A percentile compares a stretch with the other conserved stretches of the same genome.
phyloP scores from a whole-genome alignment of 2,329 filamentous ascomycete genomes.

The Colletotrichum truncatum region DNA sequence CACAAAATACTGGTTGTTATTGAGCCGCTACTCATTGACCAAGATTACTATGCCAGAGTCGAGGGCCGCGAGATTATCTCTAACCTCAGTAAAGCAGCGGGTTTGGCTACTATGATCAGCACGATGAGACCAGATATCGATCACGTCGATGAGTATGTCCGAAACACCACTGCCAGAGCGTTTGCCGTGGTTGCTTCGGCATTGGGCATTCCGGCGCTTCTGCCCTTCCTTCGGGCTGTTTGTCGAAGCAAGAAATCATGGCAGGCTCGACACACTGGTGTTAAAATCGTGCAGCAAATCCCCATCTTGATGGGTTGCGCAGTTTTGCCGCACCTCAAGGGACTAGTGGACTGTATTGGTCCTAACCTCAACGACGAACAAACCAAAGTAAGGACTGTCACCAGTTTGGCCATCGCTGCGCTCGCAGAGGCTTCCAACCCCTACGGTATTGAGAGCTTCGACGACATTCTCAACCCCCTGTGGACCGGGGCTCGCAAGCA shows the following conservation, averaged over 20 bases:
- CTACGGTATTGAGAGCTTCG: slow-evolving; percentile 98
- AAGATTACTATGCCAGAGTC: slow-evolving; percentile 98
- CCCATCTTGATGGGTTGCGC: slow-evolving; percentile 99
- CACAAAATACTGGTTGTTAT: slow-evolving; percentile 99
- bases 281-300: slow-evolving; percentile 99
- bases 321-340: slow-evolving; percentile 93
- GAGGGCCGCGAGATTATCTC: slow-evolving; percentile 99
- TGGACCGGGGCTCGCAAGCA: slow-evolving; percentile 98
- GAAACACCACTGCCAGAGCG: slow-evolving; percentile 95
- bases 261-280: slow-evolving; percentile 97
- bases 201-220: slow-evolving; percentile 91
- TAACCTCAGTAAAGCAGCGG: slow-evolving; percentile 95
- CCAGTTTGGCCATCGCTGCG: slow-evolving; percentile 92
- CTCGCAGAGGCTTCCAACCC: slow-evolving; percentile 96
- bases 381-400: slow-evolving; percentile 96
- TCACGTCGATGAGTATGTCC: slow-evolving; percentile 96
- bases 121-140: slow-evolving; percentile 99
- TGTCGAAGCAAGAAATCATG: slow-evolving; percentile 99
- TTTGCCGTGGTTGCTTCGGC: slow-evolving; percentile 98
- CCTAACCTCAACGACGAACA: slow-evolving; percentile 98
- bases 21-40: slow-evolving; percentile 97
- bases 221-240: slow-evolving; percentile 94
- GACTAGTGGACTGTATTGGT: slow-evolving; percentile 94
- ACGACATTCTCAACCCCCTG: slow-evolving; percentile 94
- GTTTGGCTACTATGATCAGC: slow-evolving; percentile 98